Evolutionary conservation across 192 early-diverging fungal genomes (phyloP), one percentile per base, ranked within the genome.

Genomic region (Coemansia sp.): DNA sequence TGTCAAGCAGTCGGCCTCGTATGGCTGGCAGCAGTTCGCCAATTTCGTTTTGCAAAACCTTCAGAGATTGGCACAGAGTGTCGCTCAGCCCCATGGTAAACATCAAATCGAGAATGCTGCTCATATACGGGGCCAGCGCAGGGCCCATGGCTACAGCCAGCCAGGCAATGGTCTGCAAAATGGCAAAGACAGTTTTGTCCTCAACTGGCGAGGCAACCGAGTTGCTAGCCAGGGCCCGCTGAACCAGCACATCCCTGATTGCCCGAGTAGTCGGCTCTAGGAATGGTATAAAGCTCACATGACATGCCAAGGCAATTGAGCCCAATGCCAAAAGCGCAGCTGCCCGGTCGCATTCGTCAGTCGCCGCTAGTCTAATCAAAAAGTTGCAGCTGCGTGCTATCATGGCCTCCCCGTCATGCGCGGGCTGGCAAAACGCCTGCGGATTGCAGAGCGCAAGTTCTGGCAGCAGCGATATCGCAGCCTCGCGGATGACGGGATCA

Each of bases 61-160:
- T 84, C 65, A 99, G 79, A 11, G 95, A 91, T 47, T 90, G 82
- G n/a, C 89, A 88, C 53, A 99, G 75, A 32, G 90, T 82, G 49
- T 93, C 88, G 63, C 87, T 94, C 37, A 98, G 78, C 20, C 96
- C 96, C 17, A 89, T 86, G 3, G 90, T 86, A 65, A 99, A 97
- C 93, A 99, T 96, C 59, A 93, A 81, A 60, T 97, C 94, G 46
- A 98, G 66, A 17, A 98, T 69, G 24, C 93, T 93, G 56, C 92
- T 90, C 86, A 97, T 86, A 69, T 96, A 87, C 61, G 92, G 93
- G 0, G 92, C 94, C 47, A 97, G 78, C 6, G 91, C 93, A 37
- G 92, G 94, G n/a, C 95, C 93, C 57, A 98, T 91, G 19, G 96
- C 94, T 10, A 84, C 83, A 1, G 94, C 95, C 41, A 99, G 83